phyloP scores from a whole-genome alignment of 2,329 filamentous ascomycete genomes.

The Sarocladium oryzae region DNA sequence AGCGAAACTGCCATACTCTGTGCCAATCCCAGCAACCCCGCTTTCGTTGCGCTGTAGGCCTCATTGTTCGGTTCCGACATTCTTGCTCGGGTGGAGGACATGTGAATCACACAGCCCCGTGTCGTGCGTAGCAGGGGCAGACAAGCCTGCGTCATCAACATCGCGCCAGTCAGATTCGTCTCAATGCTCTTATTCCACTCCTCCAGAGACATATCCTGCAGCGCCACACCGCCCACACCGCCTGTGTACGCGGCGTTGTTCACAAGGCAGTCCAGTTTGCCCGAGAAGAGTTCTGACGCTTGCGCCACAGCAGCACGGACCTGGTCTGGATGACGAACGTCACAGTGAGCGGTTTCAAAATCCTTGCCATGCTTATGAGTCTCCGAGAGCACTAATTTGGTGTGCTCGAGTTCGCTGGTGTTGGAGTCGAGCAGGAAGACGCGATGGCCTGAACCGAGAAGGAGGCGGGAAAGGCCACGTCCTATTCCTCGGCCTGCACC shows the following conservation, averaged over 20 bases:
- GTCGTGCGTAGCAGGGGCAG: conserved; percentile 18
- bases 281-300: conserved; percentile 26
- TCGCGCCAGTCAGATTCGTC: conserved; percentile 31
- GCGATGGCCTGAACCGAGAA: conserved; percentile 30
- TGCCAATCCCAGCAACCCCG: conserved; percentile 41
- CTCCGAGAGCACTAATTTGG: conserved; percentile 18
- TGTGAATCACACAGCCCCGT: conserved; percentile 32
- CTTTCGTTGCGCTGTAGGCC: conserved; percentile 43
- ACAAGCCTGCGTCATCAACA: conserved; percentile 23
- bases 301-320: conserved; percentile 22
- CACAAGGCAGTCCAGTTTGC: conserved; percentile 31
- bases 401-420: conserved; percentile 29
- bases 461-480: conserved; percentile 19
- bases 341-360: conserved; percentile 20
- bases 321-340: conserved; percentile 25
- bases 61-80: conserved; percentile 44
- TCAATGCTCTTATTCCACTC: conserved; percentile 29
- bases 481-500: conserved; percentile 18
- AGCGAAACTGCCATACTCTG: conserved; percentile 42
- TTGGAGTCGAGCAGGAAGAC: conserved; percentile 34
- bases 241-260: conserved; percentile 35
- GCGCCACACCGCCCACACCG: conserved; percentile 22
- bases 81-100: conserved; percentile 42
- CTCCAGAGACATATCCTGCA: conserved; percentile 27
- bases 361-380: conserved; percentile 11